These are phyloP conservation scores for Phytomonas francai DNA, from an alignment of 208 protist species.

Conservation along the genomic window DNA sequence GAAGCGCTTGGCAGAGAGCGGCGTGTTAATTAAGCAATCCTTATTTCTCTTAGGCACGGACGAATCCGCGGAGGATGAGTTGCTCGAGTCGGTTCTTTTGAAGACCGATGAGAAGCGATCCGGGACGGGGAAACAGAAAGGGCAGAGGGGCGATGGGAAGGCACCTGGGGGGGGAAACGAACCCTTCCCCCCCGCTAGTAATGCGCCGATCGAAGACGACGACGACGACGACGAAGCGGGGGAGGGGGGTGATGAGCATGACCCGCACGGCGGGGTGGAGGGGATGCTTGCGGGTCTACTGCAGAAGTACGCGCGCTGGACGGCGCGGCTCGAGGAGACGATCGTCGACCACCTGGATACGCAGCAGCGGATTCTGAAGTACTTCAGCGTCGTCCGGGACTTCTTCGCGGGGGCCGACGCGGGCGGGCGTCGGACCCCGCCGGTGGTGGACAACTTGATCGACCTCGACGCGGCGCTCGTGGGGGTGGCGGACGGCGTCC, in stretches of 20 bases:
- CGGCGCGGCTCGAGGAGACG: conserved; percentile 59
- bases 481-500: conserved; percentile 59
- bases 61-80: conserved; percentile 55
- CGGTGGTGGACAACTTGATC: conserved; percentile 58
- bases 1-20: conserved; percentile 42
- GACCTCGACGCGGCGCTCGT: conserved; percentile 77
- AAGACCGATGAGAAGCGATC: conserved; percentile 4
- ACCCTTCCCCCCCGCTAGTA: no score
- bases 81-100: conserved; percentile 51
- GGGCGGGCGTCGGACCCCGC: conserved; percentile 6
- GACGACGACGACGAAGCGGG: no score
- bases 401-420: conserved; percentile 31
- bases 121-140: not conserved
- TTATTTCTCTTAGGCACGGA: conserved; percentile 75
- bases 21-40: conserved; percentile 45
- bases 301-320: conserved; percentile 80
- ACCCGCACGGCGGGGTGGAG: conserved; percentile 34
- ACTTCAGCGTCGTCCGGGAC: conserved; percentile 65
- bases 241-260: no score
- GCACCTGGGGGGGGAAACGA: no score
- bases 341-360: conserved; percentile 77
- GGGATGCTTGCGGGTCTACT: conserved; percentile 61
- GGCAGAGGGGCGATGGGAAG: not conserved
- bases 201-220: no score
- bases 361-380: conserved; percentile 74